phyloP scores from a whole-genome alignment of 139 green algal genomes.

The Chlorella sp. region DNA sequence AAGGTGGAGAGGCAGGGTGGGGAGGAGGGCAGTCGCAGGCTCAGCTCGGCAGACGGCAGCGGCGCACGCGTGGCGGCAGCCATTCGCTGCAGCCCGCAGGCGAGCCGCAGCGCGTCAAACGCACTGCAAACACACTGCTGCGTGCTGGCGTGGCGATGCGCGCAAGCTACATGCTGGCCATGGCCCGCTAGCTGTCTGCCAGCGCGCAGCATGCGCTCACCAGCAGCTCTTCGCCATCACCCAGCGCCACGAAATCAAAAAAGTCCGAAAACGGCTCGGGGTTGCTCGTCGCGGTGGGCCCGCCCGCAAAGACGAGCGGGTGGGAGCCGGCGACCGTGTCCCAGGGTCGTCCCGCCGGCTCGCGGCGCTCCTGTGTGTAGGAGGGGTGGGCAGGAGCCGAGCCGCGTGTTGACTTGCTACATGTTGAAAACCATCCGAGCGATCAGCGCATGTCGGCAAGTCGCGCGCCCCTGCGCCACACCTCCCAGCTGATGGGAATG shows the following conservation, averaged over 20 bases:
- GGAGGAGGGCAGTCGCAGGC: too few species aligned
- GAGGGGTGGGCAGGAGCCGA: too few species aligned
- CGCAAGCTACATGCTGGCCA: too few species aligned
- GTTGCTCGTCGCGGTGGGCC: conserved; percentile 77
- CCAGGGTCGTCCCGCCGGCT: conserved; percentile 39
- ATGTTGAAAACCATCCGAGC: background rate
- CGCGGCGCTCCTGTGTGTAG: conserved; percentile 22
- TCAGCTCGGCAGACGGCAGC: too few species aligned
- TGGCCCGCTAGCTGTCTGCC: too few species aligned
- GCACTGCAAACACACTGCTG: too few species aligned
- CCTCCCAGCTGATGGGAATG: conserved; percentile 52
- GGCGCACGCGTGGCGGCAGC: too few species aligned
- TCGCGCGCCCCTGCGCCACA: conserved; percentile 1
- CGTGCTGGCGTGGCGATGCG: too few species aligned
- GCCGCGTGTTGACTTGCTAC: background rate
- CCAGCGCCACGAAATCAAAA: conserved; percentile 76
- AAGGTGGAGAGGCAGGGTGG: too few species aligned
- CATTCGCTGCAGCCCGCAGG: too few species aligned
- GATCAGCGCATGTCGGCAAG: background rate
- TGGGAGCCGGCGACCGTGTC: conserved; percentile 45
- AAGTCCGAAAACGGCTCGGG: conserved; percentile 79
- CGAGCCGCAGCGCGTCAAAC: too few species aligned
- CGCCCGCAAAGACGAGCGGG: conserved; percentile 71
- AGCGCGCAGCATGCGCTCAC: background rate
- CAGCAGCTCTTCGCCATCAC: conserved; percentile 63